Conservation (phyloP, 2,329 filamentous ascomycete species). For the Chrysoporthe austroafricana region DNA sequence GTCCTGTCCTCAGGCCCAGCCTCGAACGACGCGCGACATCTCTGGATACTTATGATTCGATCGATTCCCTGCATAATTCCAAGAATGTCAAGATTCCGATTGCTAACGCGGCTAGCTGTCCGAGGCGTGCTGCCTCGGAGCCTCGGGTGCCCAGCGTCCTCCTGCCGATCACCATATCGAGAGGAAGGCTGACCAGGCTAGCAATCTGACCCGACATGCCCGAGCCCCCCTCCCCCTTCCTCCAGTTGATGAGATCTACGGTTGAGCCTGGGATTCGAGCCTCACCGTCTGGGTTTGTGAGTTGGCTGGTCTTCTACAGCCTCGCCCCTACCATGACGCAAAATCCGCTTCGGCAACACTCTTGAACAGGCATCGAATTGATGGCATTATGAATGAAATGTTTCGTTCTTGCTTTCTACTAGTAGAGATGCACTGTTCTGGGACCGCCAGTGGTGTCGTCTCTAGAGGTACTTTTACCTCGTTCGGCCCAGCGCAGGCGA, state of each 20-base stretch:
- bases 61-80: background rate
- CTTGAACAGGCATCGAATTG: background rate
- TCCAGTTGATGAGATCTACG: background rate
- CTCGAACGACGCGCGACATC: background rate
- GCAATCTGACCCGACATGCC: background rate
- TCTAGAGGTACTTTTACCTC: background rate
- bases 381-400: background rate
- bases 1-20: background rate
- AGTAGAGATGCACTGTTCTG: background rate
- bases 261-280: background rate
- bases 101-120: background rate
- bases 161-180: background rate
- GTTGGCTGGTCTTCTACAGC: constrained; percentile 1
- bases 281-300: background rate
- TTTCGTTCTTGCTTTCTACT: background rate
- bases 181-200: background rate
- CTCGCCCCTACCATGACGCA: background rate
- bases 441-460: background rate
- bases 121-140: background rate
- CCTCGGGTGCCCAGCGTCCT: background rate
- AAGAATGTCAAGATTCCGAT: background rate
- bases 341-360: background rate
- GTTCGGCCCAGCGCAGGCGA: background rate
- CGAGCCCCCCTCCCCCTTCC: background rate
- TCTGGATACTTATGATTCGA: background rate